These are phyloP conservation scores for Volutella citrinella DNA, from an alignment of 2,329 filamentous ascomycete species.

Conservation along the genomic window DNA sequence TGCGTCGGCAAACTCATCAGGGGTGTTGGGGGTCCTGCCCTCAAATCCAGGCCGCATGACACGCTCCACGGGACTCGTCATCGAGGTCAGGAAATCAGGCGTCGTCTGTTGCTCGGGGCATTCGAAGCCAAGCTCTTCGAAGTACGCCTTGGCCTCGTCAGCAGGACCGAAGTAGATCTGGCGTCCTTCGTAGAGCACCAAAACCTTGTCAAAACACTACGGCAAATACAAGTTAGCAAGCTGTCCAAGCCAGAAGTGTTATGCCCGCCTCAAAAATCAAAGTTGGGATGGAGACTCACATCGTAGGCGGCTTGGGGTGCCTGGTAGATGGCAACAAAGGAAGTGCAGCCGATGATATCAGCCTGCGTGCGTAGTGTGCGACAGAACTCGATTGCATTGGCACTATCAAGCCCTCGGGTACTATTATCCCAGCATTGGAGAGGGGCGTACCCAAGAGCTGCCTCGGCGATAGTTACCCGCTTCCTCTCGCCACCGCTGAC, in stretches of 20 bases:
- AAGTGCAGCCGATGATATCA: conserved; percentile 54
- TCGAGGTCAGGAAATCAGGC: conserved; percentile 53
- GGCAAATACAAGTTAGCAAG: not conserved
- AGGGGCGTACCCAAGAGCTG: conserved; percentile 31
- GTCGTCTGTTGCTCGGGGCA: conserved; percentile 55
- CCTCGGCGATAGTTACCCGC: conserved; percentile 31
- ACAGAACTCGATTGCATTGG: conserved; percentile 61
- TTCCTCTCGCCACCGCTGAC: conserved; percentile 49
- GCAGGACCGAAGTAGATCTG: conserved; percentile 47
- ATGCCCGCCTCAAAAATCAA: too few species aligned
- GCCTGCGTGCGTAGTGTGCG: conserved; percentile 56
- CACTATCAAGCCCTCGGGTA: conserved; percentile 60
- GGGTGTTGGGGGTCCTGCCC: conserved; percentile 25
- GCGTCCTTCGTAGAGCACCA: conserved; percentile 63
- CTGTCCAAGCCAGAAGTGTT: too few species aligned
- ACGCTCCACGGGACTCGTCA: conserved; percentile 23
- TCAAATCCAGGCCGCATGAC: conserved; percentile 26
- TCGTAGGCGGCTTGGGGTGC: conserved; percentile 38
- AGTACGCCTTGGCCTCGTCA: conserved; percentile 15
- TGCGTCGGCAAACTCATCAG: conserved; percentile 29
- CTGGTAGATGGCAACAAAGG: conserved; percentile 61
- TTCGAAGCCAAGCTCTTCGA: conserved; percentile 48
- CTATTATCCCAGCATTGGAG: conserved; percentile 69
- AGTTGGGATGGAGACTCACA: conserved; percentile 15
- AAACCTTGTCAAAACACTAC: conserved; percentile 60